Evolutionary conservation across 306 rosid species (phyloP).

Genomic region (Acacia crassicarpa): DNA sequence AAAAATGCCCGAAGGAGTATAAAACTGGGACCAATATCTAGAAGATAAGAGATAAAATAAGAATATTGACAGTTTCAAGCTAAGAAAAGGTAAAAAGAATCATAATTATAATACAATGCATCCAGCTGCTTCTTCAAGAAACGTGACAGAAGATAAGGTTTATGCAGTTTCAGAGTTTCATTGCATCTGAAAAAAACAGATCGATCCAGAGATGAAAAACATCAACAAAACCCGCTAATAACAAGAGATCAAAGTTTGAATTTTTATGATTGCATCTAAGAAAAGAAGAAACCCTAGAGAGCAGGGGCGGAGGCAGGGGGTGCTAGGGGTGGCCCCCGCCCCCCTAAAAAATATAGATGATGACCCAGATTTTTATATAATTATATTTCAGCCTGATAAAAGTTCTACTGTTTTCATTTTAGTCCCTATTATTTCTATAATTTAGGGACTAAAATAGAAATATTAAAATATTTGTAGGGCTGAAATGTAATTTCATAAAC

Average conservation of each 20-base stretch:
- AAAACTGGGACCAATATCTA: background rate
- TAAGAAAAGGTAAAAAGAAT: background rate
- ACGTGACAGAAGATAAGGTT: slow-evolving; percentile 17
- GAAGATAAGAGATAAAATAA: background rate
- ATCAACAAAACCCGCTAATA: background rate
- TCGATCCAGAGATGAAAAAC: background rate
- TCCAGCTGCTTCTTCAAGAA: slow-evolving; percentile 35
- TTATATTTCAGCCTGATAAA: too few species aligned
- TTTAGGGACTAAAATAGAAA: too few species aligned
- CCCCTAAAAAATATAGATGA: too few species aligned
- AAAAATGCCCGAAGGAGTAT: too few species aligned
- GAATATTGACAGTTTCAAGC: background rate
- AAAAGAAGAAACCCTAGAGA: background rate
- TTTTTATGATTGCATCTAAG: background rate
- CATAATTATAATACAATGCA: background rate
- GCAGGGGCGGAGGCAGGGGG: too few species aligned
- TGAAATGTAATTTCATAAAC: too few species aligned
- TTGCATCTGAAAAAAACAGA: background rate
- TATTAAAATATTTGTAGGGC: too few species aligned
- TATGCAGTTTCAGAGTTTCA: background rate
- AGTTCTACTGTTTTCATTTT: too few species aligned
- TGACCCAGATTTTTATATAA: too few species aligned
- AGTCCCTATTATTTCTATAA: too few species aligned
- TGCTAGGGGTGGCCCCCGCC: too few species aligned
- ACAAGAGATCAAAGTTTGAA: background rate